These are phyloP conservation scores for Podospora sp. DNA, from an alignment of 495 filamentous ascomycete genomes.

Conservation along the genomic window DNA sequence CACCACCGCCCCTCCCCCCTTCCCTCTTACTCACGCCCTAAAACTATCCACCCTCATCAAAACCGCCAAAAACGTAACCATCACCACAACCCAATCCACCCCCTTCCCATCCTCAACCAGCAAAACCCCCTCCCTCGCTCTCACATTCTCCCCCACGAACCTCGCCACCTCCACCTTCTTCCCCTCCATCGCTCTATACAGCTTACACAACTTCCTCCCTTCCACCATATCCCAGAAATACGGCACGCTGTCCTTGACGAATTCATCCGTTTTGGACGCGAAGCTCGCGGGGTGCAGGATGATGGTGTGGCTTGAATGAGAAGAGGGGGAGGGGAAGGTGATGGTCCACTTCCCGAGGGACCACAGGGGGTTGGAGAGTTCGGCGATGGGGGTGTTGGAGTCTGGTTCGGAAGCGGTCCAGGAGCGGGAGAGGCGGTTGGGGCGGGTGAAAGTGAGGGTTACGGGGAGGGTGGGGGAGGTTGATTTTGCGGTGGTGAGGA, in stretches of 20 bases:
- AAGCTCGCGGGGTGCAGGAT: conserved; percentile 12
- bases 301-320: conserved; percentile 21
- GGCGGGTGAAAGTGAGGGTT: conserved; percentile 1
- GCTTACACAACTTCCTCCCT: conserved; percentile 6
- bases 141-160: conserved; percentile 6
- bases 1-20: too few species aligned
- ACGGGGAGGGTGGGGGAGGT: neutral
- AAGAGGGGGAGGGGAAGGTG: conserved; percentile 20
- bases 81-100: conserved; percentile 19
- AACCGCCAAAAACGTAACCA: conserved; percentile 14
- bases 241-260: conserved; percentile 22
- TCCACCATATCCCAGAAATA: conserved; percentile 25
- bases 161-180: conserved; percentile 16
- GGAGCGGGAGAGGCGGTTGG: conserved; percentile 5
- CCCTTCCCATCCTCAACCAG: conserved; percentile 9
- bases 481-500: neutral
- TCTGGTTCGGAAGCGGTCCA: conserved; percentile 3
- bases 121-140: conserved; percentile 17
- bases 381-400: conserved; percentile 6
- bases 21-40: conserved; percentile 1
- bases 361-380: conserved; percentile 11
- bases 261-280: conserved; percentile 5
- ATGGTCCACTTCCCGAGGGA: conserved; percentile 18
- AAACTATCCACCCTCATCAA: conserved; percentile 22
- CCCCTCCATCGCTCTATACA: conserved; percentile 17